Conservation (phyloP, 169 alveolate genomes). For the Plasmodium cynomolgi region DNA sequence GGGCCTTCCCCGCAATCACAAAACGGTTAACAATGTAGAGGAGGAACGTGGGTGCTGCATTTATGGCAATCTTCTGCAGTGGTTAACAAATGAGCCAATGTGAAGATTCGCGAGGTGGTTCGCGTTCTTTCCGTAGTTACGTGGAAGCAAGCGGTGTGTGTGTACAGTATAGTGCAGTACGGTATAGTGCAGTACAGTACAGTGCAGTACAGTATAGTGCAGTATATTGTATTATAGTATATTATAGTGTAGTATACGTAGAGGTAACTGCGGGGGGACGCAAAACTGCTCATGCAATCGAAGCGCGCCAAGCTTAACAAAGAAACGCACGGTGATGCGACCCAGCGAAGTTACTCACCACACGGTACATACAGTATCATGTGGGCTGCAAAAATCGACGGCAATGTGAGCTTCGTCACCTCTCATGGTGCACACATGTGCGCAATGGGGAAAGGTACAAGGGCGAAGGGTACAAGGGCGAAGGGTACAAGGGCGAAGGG, state of each 20-base stretch:
- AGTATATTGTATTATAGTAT: neutral
- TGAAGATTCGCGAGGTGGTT: neutral
- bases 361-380: neutral
- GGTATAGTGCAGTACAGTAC: too few relatives aligned
- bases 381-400: neutral
- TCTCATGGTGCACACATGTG: neutral
- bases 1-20: neutral
- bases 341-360: neutral
- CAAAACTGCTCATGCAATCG: neutral
- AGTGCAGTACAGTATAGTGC: neutral
- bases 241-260: neutral
- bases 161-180: neutral
- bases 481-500: neutral
- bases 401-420: neutral
- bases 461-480: neutral
- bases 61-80: neutral
- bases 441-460: neutral
- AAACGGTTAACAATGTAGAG: neutral
- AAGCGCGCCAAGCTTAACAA: neutral
- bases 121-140: neutral
- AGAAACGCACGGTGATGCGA: neutral
- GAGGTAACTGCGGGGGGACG: neutral
- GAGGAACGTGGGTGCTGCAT: neutral
- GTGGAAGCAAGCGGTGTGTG: neutral
- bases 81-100: neutral